Conservation (phyloP, 495 filamentous ascomycete genomes). For the Aspergillus sparsus region DNA sequence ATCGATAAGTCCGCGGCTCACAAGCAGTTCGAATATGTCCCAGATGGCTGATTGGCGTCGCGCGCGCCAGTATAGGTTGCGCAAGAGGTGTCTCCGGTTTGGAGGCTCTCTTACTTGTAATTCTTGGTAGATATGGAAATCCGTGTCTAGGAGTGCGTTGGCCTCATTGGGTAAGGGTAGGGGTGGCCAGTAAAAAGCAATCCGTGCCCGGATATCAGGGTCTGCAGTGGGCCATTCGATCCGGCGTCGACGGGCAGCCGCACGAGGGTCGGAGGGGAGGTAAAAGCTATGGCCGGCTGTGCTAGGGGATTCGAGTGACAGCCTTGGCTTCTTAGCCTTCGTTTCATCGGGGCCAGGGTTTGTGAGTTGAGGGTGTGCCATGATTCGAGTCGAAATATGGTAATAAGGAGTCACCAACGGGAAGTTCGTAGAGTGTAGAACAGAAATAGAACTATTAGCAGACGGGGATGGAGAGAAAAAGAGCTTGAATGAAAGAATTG, state of each 20-base stretch:
- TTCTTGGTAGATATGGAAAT: constrained; percentile 2
- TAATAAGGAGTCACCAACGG: not conserved
- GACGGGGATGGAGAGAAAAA: not conserved
- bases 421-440: not conserved
- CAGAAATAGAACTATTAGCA: not conserved
- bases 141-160: not conserved
- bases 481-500: no score
- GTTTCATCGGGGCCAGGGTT: not conserved
- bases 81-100: not conserved
- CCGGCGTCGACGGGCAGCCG: not conserved
- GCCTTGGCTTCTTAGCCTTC: not conserved
- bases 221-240: not conserved
- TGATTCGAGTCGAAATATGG: not conserved
- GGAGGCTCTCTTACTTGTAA: not conserved
- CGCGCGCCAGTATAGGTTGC: not conserved
- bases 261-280: not conserved
- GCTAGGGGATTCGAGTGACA: not conserved
- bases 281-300: not conserved
- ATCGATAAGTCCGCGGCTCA: not conserved
- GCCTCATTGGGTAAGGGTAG: not conserved
- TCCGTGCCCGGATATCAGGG: not conserved
- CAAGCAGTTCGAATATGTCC: constrained; percentile 1
- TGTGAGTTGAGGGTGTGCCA: not conserved
- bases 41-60: not conserved
- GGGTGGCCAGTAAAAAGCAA: constrained; percentile 1